These are phyloP conservation scores for Ambrosia trifida DNA, from an alignment of 129 eudicot genomes.

Conservation along the genomic window DNA sequence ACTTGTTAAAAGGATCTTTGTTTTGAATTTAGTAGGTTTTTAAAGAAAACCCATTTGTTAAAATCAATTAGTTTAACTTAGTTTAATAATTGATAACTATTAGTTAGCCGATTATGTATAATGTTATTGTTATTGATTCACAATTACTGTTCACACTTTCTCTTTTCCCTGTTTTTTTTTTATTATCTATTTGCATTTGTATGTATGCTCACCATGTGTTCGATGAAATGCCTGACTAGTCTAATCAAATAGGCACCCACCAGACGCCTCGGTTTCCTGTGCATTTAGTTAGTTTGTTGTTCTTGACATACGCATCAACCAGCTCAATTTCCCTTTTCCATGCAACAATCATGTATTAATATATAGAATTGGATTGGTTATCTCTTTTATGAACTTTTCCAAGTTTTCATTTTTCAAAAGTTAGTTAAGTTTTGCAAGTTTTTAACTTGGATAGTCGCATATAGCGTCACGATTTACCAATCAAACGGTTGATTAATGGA, in stretches of 20 bases:
- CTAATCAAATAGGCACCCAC: neutral
- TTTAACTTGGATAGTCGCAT: neutral
- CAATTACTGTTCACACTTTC: neutral
- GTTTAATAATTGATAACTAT: neutral
- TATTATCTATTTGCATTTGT: slow-evolving; percentile 6
- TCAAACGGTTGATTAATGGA: neutral
- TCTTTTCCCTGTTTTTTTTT: neutral
- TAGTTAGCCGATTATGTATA: neutral
- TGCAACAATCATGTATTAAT: neutral
- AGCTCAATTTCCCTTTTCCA: neutral
- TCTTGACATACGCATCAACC: neutral
- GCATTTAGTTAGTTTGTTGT: neutral
- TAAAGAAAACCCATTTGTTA: slow-evolving; percentile 7
- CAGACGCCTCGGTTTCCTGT: neutral
- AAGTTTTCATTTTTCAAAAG: neutral
- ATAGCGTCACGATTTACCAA: neutral
- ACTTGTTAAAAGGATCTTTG: neutral
- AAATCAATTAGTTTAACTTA: slow-evolving; percentile 8
- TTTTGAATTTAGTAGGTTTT: slow-evolving; percentile 16
- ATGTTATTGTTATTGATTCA: slow-evolving; percentile 8
- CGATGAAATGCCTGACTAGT: slow-evolving; percentile 27
- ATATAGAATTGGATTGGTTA: neutral
- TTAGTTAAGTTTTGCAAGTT: neutral
- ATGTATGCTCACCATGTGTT: slow-evolving; percentile 34
- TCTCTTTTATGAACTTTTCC: neutral